A percentile compares a stretch with the other conserved stretches of the same genome.
Evolutionary conservation across 2,329 filamentous ascomycete genomes (phyloP).

Genomic region (Zalaria sp.): DNA sequence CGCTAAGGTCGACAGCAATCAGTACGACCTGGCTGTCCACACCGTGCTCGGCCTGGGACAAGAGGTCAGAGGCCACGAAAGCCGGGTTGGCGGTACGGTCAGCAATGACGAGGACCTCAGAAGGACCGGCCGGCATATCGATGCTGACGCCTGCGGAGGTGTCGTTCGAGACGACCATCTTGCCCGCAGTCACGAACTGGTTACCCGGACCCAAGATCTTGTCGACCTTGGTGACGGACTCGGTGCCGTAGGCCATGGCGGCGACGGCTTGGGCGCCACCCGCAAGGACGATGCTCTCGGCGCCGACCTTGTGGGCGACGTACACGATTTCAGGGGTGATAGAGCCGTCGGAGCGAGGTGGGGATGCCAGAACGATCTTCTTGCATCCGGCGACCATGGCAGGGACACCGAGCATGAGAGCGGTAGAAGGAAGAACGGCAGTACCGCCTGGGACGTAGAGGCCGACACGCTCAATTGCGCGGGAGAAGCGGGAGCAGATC

Average conservation of each 20-base stretch:
- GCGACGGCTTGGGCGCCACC: slow-evolving; percentile 92
- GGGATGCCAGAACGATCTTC: slow-evolving; percentile 86
- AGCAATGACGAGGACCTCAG: slow-evolving; percentile 90
- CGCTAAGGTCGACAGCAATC: slow-evolving; percentile 67
- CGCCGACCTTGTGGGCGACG: slow-evolving; percentile 89
- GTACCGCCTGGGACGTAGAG: slow-evolving; percentile 93
- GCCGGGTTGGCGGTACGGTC: slow-evolving; percentile 79
- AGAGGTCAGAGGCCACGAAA: slow-evolving; percentile 86
- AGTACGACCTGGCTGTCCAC: slow-evolving; percentile 91
- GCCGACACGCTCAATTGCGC: slow-evolving; percentile 90
- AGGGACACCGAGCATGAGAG: slow-evolving; percentile 94
- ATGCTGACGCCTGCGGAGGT: slow-evolving; percentile 91
- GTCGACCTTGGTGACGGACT: slow-evolving; percentile 90
- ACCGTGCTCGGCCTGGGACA: slow-evolving; percentile 94
- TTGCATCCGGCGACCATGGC: slow-evolving; percentile 95
- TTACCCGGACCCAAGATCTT: slow-evolving; percentile 97
- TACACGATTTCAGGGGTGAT: slow-evolving; percentile 97
- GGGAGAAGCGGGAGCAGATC: slow-evolving; percentile 79
- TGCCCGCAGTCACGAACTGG: slow-evolving; percentile 95
- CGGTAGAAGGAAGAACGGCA: slow-evolving; percentile 90
- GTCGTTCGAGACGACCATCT: slow-evolving; percentile 97
- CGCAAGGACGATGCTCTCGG: slow-evolving; percentile 88
- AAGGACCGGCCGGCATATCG: slow-evolving; percentile 95
- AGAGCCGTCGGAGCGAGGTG: slow-evolving; percentile 75
- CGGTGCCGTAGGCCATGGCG: slow-evolving; percentile 93